Evolutionary conservation across 2,329 filamentous ascomycete species (phyloP).

Genomic region (Dothiorella sarmentorum): DNA sequence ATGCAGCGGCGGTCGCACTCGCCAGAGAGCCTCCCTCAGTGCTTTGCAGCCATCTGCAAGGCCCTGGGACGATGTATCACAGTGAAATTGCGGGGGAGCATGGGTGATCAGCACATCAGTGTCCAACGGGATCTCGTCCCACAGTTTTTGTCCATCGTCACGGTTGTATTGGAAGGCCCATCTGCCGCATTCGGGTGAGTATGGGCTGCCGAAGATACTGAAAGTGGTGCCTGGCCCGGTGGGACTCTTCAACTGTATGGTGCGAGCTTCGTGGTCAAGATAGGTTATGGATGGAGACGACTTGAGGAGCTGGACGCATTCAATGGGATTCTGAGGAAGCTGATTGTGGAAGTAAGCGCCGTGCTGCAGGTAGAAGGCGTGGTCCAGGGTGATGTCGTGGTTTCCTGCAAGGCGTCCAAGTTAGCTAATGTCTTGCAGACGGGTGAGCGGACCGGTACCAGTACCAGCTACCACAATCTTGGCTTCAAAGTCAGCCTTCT

Average conservation of each 20-base stretch:
- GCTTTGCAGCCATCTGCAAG: conserved; percentile 54
- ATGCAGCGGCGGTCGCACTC: conserved; percentile 60
- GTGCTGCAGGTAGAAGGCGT: conserved; percentile 56
- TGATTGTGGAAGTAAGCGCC: conserved; percentile 57
- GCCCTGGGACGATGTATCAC: conserved; percentile 45
- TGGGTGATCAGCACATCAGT: conserved; percentile 69
- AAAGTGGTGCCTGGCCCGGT: conserved; percentile 59
- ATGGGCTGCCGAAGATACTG: conserved; percentile 69
- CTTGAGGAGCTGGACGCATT: conserved; percentile 54
- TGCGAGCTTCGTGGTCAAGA: conserved; percentile 56
- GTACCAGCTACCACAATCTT: conserved; percentile 68
- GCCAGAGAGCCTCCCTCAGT: conserved; percentile 56
- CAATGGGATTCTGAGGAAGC: conserved; percentile 49
- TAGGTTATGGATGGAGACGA: conserved; percentile 58
- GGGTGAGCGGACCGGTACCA: conserved; percentile 28
- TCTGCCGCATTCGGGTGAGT: conserved; percentile 52
- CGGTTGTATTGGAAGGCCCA: conserved; percentile 67
- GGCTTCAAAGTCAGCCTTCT: conserved; percentile 62
- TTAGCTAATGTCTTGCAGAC: conserved; percentile 11
- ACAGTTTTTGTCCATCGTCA: conserved; percentile 46
- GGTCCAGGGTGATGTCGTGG: conserved; percentile 70
- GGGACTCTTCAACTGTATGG: conserved; percentile 53
- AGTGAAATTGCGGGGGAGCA: conserved; percentile 60
- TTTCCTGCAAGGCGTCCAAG: conserved; percentile 53
- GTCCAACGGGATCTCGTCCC: conserved; percentile 59